Percentiles rank a stretch among this genome's conserved stretches.
These are phyloP conservation scores for Xylariaceae sp. DNA, from an alignment of 2,329 filamentous ascomycete species.

Conservation along the genomic window DNA sequence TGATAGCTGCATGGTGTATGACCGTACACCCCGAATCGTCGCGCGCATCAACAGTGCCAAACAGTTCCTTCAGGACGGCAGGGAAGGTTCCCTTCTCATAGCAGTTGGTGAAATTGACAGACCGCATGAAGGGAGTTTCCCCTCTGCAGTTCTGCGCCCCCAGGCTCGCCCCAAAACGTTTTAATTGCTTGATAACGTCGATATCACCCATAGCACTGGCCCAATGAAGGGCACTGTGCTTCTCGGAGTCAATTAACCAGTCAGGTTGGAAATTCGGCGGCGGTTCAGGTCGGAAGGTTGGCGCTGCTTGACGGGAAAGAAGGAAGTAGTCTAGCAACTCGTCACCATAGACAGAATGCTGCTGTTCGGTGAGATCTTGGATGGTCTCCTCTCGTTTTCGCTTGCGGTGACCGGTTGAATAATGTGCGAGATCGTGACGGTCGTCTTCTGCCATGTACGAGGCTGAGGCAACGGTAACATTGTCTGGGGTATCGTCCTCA, in stretches of 20 bases:
- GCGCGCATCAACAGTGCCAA: constrained; percentile 76
- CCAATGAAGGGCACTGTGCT: constrained; percentile 94
- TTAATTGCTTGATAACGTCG: constrained; percentile 85
- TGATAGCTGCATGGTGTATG: constrained; percentile 91
- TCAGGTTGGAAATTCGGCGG: constrained; percentile 87
- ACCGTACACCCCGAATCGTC: constrained; percentile 85
- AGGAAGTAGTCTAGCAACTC: constrained; percentile 96
- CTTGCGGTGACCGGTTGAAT: constrained; percentile 66
- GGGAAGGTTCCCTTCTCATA: constrained; percentile 93
- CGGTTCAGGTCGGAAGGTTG: constrained; percentile 73
- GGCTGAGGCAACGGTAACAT: constrained; percentile 79
- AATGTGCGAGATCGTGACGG: constrained; percentile 70
- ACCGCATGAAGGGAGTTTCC: constrained; percentile 92
- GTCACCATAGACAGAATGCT: constrained; percentile 89
- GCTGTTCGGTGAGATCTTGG: constrained; percentile 72
- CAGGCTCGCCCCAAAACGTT: constrained; percentile 76
- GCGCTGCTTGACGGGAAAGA: constrained; percentile 77
- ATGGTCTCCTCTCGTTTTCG: constrained; percentile 71
- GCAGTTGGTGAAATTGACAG: constrained; percentile 95
- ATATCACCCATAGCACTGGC: constrained; percentile 96
- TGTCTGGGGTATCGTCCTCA: constrained; percentile 82
- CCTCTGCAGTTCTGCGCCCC: constrained; percentile 71
- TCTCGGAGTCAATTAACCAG: constrained; percentile 89
- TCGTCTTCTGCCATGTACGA: constrained; percentile 87
- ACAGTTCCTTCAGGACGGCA: constrained; percentile 78